Base-by-base conservation (phyloP, 257 asterid species). In the Salvia rosmarinus region DNA sequence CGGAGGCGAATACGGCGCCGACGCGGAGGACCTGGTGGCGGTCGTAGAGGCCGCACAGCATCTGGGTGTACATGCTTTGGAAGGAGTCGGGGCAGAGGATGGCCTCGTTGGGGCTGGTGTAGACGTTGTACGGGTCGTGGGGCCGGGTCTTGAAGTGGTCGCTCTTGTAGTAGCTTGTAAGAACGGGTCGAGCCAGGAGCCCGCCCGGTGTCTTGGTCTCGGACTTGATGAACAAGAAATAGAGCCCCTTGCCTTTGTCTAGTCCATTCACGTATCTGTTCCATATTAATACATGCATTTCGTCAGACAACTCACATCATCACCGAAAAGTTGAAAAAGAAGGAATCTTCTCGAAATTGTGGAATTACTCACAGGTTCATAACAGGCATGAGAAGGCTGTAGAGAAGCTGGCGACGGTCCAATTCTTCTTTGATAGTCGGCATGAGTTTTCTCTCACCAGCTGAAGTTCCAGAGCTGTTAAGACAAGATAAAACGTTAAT, bases 51-150 rank as follows among this genome's bases (percentile, higher is more conserved):
- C 99, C 99, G 67, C 98, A 95, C 0, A 95, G 85, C 98, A 95
- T 95, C 77, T 95, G 99, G 16, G 94, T 74, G 80, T 95, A 95
- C 99, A 95, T 95, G 85, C 98, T 91, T 13, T 95, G 99, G 83
- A 85, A 89, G 0, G 98, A 89, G 76, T 91, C 99, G 0, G 97
- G 80, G 81, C 97, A 95, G 42, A 95, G 92, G 68, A 91, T 87
- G 39, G 99, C 83, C 64, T 95, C 97, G 37, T 89, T 94, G 4
- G 97, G 99, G 79, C 99, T 94, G 39, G 97, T 90, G 91, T 91
- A 87, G 9, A 89, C 94, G 66, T 89, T 95, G 86, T 91, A 95
- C 10, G 99, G 98, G 83, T 95, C 99, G 77, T 81, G 75, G 12
- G 96, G 89, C 12, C 96, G 92, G 90, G 87, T 89, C 91, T 84